A percentile compares a stretch with the other conserved stretches of the same genome.
phyloP scores from a whole-genome alignment of 2,329 filamentous ascomycete species.

The Fusarium siculi region DNA sequence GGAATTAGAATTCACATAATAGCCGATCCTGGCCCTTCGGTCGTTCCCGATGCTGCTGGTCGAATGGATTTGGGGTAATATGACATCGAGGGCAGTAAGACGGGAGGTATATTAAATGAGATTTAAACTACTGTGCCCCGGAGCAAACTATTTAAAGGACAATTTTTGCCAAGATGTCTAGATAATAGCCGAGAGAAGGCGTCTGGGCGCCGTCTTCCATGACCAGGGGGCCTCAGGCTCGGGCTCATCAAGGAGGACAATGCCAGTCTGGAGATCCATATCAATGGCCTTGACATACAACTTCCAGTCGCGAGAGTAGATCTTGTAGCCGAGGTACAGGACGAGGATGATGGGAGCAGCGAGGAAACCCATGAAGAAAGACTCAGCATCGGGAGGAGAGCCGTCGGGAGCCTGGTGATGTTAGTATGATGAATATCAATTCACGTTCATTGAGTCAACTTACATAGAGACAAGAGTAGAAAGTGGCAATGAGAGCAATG shows the following conservation, averaged over 20 bases:
- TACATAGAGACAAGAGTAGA: constrained; percentile 70
- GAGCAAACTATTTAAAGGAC: not conserved
- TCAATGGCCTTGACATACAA: constrained; percentile 72
- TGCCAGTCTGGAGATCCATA: constrained; percentile 88
- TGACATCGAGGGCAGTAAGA: not conserved
- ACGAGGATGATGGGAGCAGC: constrained; percentile 73
- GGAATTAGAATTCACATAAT: not conserved
- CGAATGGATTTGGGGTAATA: not conserved
- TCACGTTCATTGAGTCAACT: not conserved
- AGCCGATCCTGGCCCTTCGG: not conserved
- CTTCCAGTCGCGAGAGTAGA: constrained; percentile 71
- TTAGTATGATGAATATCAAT: not conserved
- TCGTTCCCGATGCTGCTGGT: not conserved
- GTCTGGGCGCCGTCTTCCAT: not conserved
- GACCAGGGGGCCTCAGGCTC: constrained; percentile 72
- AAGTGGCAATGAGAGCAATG: constrained; percentile 82
- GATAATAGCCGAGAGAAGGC: constrained; percentile 12
- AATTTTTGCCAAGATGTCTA: not conserved
- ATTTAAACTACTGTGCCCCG: not conserved
- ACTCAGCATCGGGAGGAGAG: constrained; percentile 74
- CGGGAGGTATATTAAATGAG: not conserved
- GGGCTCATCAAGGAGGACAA: constrained; percentile 71
- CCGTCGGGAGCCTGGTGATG: constrained; percentile 52
- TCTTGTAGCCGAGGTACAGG: constrained; percentile 80
- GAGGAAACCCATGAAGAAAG: constrained; percentile 79